Conservation (phyloP, 768 basidiomycete species). For the Podaxis pistillaris region DNA sequence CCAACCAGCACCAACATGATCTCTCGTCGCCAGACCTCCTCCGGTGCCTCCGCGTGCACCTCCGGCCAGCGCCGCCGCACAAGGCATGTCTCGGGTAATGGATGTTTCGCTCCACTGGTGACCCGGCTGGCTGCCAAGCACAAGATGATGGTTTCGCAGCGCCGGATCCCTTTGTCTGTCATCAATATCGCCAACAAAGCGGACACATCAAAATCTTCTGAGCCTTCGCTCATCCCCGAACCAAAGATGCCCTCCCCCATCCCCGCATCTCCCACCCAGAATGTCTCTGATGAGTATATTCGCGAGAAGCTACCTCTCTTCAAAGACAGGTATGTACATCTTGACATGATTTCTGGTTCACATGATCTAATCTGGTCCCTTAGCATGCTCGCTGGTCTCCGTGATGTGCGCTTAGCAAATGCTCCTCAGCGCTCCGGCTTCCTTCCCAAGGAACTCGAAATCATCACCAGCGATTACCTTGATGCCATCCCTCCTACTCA, state of each 20-base stretch:
- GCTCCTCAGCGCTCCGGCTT: constrained; percentile 11
- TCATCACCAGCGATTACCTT: constrained; percentile 23
- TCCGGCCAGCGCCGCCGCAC: constrained; percentile 6
- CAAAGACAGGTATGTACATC: constrained; percentile 8
- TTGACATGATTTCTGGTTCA: background rate
- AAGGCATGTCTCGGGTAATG: constrained; percentile 4
- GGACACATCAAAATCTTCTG: background rate
- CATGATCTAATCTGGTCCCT: background rate
- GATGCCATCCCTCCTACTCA: constrained; percentile 43
- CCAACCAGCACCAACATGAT: background rate
- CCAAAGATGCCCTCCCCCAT: background rate
- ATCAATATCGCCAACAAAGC: constrained; percentile 3
- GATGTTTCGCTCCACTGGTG: constrained; percentile 5
- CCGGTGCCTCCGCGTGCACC: background rate
- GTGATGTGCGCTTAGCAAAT: constrained; percentile 4
- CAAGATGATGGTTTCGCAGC: constrained; percentile 1
- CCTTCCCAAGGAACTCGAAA: constrained; percentile 22
- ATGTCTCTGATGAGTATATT: background rate
- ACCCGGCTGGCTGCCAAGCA: constrained; percentile 11
- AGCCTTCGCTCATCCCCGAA: background rate
- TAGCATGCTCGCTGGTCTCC: constrained; percentile 12
- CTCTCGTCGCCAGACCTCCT: constrained; percentile 7
- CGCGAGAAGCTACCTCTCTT: constrained; percentile 9
- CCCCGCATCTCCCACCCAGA: background rate
- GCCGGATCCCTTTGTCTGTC: constrained; percentile 4